Evolutionary conservation across 495 filamentous ascomycete genomes (phyloP), one percentile per base, ranked within the genome.

Genomic region (Penicillium crystallinum): DNA sequence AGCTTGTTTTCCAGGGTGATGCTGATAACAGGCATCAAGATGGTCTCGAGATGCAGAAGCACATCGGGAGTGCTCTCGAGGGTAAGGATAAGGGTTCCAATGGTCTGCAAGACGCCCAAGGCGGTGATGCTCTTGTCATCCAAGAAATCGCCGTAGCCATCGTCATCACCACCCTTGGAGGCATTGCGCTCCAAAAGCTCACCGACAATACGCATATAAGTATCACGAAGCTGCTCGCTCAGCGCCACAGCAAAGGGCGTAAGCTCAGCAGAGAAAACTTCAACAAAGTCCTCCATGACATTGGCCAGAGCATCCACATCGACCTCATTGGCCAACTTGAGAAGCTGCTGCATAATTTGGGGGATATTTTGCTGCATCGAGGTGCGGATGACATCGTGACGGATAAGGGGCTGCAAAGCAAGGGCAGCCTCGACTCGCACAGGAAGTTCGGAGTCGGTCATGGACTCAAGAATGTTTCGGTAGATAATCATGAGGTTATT

Each of bases 251-350:
- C 93, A 63, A 98, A 98, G 7, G 93, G 93, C 1, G 93, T 98
- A 45, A 98, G 78, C 64, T 98, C 95, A 2, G 88, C 75, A 15
- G 93, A 91, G 68, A 98, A 98, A 0, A 97, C 93, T 68, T 98
- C 93, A 44, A 98, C 93, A 66, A 97, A 97, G 60, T 98, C 95
- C 66, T 98, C 93, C 93, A 96, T 96, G n/a, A 96, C 91, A 58
- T 96, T 96, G n/a, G 91, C 90, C 17, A 96, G 70, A 15, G 91
- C 89, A 68, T 96, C 91, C 44, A 96, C 91, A 58, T 96, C 91
- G 38, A 90, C 90, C 70, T 96, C 91, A 63, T 96, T 96, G 22
- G 93, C 92, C 52, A 98, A 73, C 72, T 97, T 97, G 27, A 98
- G 79, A 14, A 98, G 76, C 69, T 97, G 91, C 70, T 98, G 93